Conservation (phyloP, 208 protist genomes). For the Tritrichomonas musculus region DNA sequence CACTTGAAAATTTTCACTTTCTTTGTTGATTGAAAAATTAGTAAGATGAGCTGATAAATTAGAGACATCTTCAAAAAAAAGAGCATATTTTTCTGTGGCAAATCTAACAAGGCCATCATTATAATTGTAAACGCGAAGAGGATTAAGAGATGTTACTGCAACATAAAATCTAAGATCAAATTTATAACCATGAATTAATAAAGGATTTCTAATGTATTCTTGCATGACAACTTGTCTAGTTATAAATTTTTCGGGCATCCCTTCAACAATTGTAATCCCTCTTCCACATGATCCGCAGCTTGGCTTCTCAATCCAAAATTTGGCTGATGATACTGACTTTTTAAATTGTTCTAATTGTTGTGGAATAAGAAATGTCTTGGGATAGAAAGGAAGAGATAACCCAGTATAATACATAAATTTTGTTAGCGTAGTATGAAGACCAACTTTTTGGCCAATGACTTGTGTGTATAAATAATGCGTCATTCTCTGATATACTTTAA, state of each 20-base stretch:
- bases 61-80: not conserved
- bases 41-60: constrained; percentile 42
- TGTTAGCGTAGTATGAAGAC: not conserved
- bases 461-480: not conserved
- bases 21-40: constrained; percentile 49
- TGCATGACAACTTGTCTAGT: not conserved
- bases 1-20: not conserved
- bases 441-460: not conserved
- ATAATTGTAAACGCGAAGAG: constrained; percentile 46
- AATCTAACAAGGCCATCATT: constrained; percentile 43
- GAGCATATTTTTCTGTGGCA: constrained; percentile 38
- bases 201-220: constrained; percentile 29
- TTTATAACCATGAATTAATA: constrained; percentile 44
- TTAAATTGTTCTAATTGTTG: not conserved
- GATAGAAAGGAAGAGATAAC: not conserved
- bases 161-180: constrained; percentile 52
- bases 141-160: constrained; percentile 41
- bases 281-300: constrained; percentile 31
- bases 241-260: not conserved
- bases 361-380: not conserved
- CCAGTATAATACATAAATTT: not conserved
- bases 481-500: not conserved
- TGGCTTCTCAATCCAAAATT: constrained; percentile 36
- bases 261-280: constrained; percentile 29
- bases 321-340: not conserved